Evolutionary conservation across 2,329 filamentous ascomycete genomes (phyloP).

Genomic region (Paraphoma chrysanthemicola): DNA sequence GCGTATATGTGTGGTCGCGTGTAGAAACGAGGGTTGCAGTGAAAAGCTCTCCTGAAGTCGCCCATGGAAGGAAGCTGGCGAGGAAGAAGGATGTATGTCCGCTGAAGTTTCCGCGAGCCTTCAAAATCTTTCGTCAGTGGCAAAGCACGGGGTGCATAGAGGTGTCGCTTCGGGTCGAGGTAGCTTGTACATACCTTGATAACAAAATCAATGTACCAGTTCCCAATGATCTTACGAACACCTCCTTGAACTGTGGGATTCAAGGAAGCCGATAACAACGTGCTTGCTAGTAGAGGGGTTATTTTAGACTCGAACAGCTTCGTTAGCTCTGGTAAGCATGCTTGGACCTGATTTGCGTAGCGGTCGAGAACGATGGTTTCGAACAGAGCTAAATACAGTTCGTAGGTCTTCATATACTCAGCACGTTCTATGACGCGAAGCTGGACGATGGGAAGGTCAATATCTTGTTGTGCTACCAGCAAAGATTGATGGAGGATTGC

Average conservation of each 20-base stretch:
- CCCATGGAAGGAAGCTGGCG: constrained; percentile 56
- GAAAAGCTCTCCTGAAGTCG: constrained; percentile 53
- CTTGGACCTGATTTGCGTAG: constrained; percentile 58
- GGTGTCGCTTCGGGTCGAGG: no score
- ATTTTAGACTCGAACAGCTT: constrained; percentile 47
- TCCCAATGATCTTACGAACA: constrained; percentile 54
- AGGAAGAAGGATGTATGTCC: constrained; percentile 42
- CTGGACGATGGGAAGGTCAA: constrained; percentile 33
- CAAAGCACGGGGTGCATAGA: background rate
- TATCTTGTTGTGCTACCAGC: constrained; percentile 30
- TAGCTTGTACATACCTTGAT: constrained; percentile 8
- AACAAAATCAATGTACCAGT: constrained; percentile 51
- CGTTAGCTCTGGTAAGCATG: constrained; percentile 53
- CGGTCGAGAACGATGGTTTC: constrained; percentile 58
- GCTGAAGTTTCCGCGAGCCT: constrained; percentile 7
- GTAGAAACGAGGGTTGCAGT: constrained; percentile 46
- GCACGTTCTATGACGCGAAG: constrained; percentile 20
- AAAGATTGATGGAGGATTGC: constrained; percentile 54
- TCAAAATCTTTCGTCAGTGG: background rate
- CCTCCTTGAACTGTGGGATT: constrained; percentile 53
- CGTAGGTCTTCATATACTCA: constrained; percentile 45
- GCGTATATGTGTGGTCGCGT: constrained; percentile 40
- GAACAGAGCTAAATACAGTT: constrained; percentile 54
- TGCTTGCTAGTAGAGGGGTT: constrained; percentile 50
- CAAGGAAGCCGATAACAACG: constrained; percentile 51